Evolutionary conservation across 1,139 yeast genomes (phyloP), one percentile per base, ranked within the genome.

Genomic region (Saccharomyces hybrid): DNA sequence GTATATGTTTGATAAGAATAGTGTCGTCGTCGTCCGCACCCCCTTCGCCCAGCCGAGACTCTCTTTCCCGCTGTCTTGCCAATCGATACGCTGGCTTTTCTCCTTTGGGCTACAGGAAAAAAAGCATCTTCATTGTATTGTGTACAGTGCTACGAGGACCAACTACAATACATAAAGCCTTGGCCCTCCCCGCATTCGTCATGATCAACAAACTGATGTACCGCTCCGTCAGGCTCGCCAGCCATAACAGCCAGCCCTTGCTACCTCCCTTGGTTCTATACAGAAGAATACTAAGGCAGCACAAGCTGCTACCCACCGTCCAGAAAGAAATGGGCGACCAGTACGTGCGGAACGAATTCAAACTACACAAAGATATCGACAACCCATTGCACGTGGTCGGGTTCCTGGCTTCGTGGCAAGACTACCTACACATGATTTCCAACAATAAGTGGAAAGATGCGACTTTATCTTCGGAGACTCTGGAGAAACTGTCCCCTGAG

Each of bases 371-470:
- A 59, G 72, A 75, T 51, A 79, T 85, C 13, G 96, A 90, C 62
- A 90, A 93, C 68, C 98, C 99, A 1, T 76, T 90, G 42, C 96
- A 91, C 66, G 89, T 93, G 34, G 91, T 95, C 8, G 98, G 97
- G 11, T 93, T 93, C 64, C 77, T 93, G 58, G 82, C 96, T 1
- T 85, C 89, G 60, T 93, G 99, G 99, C 99, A 93, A 66, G 91
- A 88, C 63, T 93, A 93, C 65, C 78, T 88, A 56, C 80, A 81
- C 54, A 75, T 78, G 67, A 78, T 93, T 41, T 83, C 84, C 49
- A 87, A 88, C 14, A 95, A 88, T 2, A 75, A 77, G 46, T 93
- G 98, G 98, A 73, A 78, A 66, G 79, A 78, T 51, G 88, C 85
- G 7, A 81, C 82, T 48, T 73, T 93, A 65, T 83, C 85, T 42